phyloP scores from a whole-genome alignment of 495 filamentous ascomycete species.

The Podospora tetraspora region DNA sequence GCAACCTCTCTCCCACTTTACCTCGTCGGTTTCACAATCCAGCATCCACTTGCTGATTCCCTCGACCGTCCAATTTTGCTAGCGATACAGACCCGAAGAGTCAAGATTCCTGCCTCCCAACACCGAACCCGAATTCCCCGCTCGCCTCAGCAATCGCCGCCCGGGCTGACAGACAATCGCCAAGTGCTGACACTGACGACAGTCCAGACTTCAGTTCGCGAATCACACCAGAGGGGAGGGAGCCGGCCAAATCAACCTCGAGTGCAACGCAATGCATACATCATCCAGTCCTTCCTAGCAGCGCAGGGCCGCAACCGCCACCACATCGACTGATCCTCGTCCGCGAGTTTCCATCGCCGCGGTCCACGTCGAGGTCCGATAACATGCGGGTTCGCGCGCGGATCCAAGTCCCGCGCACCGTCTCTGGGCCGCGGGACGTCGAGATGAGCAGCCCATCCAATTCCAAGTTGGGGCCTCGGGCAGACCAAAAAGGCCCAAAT shows the following conservation, averaged over 20 bases:
- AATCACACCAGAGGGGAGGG: background rate
- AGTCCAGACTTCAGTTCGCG: background rate
- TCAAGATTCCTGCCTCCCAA: background rate
- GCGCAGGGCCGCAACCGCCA: constrained; percentile 6
- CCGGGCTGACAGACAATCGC: constrained; percentile 6
- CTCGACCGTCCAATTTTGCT: background rate
- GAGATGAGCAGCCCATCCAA: background rate
- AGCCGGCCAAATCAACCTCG: background rate
- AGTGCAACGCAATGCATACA: constrained; percentile 18
- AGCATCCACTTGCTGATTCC: background rate
- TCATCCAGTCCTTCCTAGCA: constrained; percentile 19
- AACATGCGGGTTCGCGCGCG: background rate
- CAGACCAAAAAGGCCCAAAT: constrained; percentile 8
- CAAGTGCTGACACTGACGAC: constrained; percentile 10
- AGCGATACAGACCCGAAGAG: background rate
- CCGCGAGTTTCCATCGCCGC: background rate
- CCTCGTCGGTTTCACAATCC: constrained; percentile 5
- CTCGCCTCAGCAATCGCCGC: background rate
- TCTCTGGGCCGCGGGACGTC: background rate
- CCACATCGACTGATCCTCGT: constrained; percentile 11
- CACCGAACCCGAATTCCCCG: background rate
- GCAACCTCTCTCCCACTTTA: background rate
- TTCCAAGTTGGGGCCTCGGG: background rate
- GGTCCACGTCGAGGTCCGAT: background rate
- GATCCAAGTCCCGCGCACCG: background rate